Conservation (phyloP, 2,329 filamentous ascomycete genomes). For the Colletotrichum endophyticum region DNA sequence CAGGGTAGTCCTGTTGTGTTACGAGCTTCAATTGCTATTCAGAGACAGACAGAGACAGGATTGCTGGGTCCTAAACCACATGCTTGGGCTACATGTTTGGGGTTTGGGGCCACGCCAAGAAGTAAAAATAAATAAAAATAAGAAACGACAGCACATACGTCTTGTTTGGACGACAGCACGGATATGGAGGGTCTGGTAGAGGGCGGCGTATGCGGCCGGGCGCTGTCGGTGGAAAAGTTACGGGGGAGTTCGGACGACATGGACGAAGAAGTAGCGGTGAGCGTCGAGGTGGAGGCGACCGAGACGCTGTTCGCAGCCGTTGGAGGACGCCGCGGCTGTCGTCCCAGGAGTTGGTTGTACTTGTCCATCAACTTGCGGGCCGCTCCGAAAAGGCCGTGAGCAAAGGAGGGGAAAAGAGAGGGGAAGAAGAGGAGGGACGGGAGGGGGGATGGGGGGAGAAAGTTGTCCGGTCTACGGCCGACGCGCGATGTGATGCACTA, state of each 20-base stretch:
- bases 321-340: conserved; percentile 1
- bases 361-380: conserved; percentile 18
- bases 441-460: not conserved
- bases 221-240: conserved; percentile 8
- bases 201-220: conserved; percentile 11
- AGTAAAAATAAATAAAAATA: not conserved
- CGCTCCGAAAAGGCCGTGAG: not conserved
- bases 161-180: not conserved
- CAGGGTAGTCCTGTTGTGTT: not conserved
- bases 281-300: conserved; percentile 14
- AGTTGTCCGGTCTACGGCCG: not conserved
- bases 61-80: not conserved
- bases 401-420: not conserved
- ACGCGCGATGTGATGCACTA: not conserved
- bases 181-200: conserved; percentile 19
- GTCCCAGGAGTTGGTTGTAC: not conserved
- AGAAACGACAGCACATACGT: not conserved
- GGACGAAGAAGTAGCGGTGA: conserved; percentile 22
- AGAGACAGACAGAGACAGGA: not conserved
- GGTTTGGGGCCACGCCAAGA: not conserved
- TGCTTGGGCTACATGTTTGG: not conserved
- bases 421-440: not conserved
- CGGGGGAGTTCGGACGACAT: conserved; percentile 18
- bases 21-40: not conserved
- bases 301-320: conserved; percentile 18